A percentile compares a stretch with the other conserved stretches of the same genome.
These are phyloP conservation scores for Xylariaceae sp. DNA, from an alignment of 2,329 filamentous ascomycete genomes.

Conservation along the genomic window DNA sequence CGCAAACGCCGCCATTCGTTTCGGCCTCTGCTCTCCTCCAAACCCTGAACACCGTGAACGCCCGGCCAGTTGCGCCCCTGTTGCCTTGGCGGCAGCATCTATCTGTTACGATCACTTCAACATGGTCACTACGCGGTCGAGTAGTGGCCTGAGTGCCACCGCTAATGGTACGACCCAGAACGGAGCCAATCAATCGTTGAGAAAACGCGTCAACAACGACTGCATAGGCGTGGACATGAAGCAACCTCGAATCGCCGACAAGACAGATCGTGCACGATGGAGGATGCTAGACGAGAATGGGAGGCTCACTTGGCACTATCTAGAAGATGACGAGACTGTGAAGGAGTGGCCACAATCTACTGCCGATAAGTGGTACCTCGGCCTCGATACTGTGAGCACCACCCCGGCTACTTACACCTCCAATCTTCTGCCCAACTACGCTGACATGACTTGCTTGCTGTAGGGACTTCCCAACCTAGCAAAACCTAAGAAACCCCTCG, in stretches of 20 bases:
- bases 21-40: neutral
- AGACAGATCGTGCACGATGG: constrained; percentile 85
- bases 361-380: constrained; percentile 90
- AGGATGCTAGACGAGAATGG: constrained; percentile 82
- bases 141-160: constrained; percentile 11
- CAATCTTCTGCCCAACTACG: neutral
- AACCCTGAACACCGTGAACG: neutral
- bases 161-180: constrained; percentile 33
- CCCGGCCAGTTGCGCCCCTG: neutral
- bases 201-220: constrained; percentile 52
- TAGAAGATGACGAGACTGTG: constrained; percentile 73
- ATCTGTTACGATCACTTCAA: neutral
- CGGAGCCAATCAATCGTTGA: constrained; percentile 24
- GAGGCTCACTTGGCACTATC: constrained; percentile 92
- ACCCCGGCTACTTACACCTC: neutral
- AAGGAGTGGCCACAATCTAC: constrained; percentile 82
- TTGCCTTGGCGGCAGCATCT: neutral
- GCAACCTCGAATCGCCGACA: constrained; percentile 55
- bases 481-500: constrained; percentile 72
- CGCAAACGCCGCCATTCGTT: neutral
- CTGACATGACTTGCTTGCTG: constrained; percentile 17
- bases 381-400: constrained; percentile 71
- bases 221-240: constrained; percentile 46
- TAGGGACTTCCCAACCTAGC: constrained; percentile 78
- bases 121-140: constrained; percentile 28